Base-by-base conservation (phyloP, 345 rosid genomes). In the Rhizophora mangle region DNA sequence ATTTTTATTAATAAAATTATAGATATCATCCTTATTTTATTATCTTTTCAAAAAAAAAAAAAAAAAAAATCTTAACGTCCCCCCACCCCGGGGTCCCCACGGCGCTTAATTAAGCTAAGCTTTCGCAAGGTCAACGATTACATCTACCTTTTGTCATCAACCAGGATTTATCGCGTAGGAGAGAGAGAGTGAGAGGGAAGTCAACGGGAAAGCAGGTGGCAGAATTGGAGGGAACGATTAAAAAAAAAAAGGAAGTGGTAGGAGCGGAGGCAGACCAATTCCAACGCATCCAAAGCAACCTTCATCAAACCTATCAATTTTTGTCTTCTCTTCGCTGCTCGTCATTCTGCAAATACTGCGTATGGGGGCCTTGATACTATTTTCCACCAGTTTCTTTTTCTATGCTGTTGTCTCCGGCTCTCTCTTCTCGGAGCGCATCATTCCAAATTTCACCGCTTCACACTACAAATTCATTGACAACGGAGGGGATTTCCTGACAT, bases 371-470 rank as follows among this genome's bases (percentile, higher is more conserved):
- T 31, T 82, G 3, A 32, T 81, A 1, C 68, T 80, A 63, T 68
- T 85, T 13, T 60, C 63, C 46, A 51, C 53, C 32, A 53, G 63
- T 79, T 81, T 88, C 69, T 78, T 85, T 8, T 69, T 81, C 63
- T 65, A 72, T 74, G 22, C 75, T 70, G 74, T 77, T 53, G 84
- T 80, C 53, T 84, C 80, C 2, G 84, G 76, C 67, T 46, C 69
- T 57, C 46, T 81, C 24, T 82, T 32, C 72, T 49, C 72, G 15
- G 92, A 90, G 75, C 79, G 82, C 53, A 70, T 89, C 46, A 67
- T 67, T 72, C 96, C 97, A 6, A 83, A 84, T 75, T 87, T 93
- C 84, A 83, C 85, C 3, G 96, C 96, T 64, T 87, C 96, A 15
- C 37, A 83, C 70, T 67, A 77, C 57, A 79, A 74, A 52, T 89